phyloP scores from a whole-genome alignment of 306 rosid genomes.

The Fragaria nilgerrensis region DNA sequence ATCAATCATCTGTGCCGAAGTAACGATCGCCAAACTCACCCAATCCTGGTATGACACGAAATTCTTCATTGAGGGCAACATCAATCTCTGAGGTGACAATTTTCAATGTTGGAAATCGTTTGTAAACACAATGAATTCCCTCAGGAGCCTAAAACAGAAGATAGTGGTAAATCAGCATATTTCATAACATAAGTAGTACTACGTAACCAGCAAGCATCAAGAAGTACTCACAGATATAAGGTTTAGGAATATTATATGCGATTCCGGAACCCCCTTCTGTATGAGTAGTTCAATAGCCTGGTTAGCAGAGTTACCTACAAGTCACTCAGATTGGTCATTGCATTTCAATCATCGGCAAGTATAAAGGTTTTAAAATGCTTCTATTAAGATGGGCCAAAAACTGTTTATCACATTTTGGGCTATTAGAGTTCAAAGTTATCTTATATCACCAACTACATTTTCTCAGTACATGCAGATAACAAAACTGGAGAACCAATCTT shows the following conservation, averaged over 20 bases:
- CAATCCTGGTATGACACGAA: conserved; percentile 86
- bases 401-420: background rate
- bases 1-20: conserved; percentile 77
- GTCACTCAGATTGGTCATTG: conserved; percentile 17
- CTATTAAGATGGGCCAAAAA: background rate
- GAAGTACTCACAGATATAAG: conserved; percentile 80
- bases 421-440: background rate
- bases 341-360: conserved; percentile 20
- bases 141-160: conserved; percentile 73
- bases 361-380: background rate
- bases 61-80: conserved; percentile 67
- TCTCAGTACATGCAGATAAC: background rate
- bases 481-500: background rate
- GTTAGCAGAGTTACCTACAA: conserved; percentile 89
- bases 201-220: conserved; percentile 6
- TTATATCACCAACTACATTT: background rate
- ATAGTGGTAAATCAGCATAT: conserved; percentile 8
- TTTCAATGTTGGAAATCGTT: conserved; percentile 80
- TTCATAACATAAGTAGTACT: background rate
- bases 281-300: conserved; percentile 94
- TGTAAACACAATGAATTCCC: conserved; percentile 85
- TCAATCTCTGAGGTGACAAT: conserved; percentile 98
- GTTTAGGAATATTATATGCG: conserved; percentile 87
- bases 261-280: conserved; percentile 94
- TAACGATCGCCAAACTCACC: conserved; percentile 98